phyloP scores from a whole-genome alignment of 768 basidiomycete species.

The Lactifluus pinguis region DNA sequence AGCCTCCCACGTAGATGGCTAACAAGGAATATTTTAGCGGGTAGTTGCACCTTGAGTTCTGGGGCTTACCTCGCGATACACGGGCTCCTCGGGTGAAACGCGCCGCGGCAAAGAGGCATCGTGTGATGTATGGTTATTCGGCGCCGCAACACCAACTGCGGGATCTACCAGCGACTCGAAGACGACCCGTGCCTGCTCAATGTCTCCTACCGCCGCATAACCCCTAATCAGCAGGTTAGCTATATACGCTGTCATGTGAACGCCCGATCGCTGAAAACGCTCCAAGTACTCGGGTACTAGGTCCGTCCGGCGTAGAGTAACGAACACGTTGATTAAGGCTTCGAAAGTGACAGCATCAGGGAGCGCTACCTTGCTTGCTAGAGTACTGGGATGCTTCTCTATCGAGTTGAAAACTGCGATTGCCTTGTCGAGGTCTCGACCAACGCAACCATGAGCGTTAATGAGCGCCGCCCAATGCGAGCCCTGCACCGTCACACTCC shows the following conservation, averaged over 20 bases:
- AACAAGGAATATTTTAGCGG: conserved; percentile 4
- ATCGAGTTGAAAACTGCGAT: conserved; percentile 72
- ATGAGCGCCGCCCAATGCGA: conserved; percentile 80
- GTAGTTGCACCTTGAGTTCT: not conserved
- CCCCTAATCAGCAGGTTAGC: conserved; percentile 77
- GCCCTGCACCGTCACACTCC: conserved; percentile 40
- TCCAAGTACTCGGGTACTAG: conserved; percentile 60
- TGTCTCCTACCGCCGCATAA: conserved; percentile 55
- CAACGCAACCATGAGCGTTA: conserved; percentile 77
- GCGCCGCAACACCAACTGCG: conserved; percentile 74
- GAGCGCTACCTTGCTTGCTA: conserved; percentile 26
- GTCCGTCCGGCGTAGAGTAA: conserved; percentile 69
- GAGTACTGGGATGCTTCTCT: conserved; percentile 39
- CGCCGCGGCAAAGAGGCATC: conserved; percentile 31
- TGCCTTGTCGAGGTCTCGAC: conserved; percentile 70
- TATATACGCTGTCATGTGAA: conserved; percentile 93
- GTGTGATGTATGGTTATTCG: conserved; percentile 79
- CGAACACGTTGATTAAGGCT: conserved; percentile 78
- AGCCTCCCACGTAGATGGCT: conserved; percentile 91
- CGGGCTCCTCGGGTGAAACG: conserved; percentile 43
- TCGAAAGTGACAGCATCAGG: conserved; percentile 87
- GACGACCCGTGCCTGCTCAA: conserved; percentile 61
- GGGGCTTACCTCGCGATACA: conserved; percentile 68
- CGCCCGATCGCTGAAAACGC: conserved; percentile 49
- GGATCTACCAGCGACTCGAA: conserved; percentile 82